These are phyloP conservation scores for Coniochaeta sp. DNA, from an alignment of 2,329 filamentous ascomycete species.

Conservation along the genomic window DNA sequence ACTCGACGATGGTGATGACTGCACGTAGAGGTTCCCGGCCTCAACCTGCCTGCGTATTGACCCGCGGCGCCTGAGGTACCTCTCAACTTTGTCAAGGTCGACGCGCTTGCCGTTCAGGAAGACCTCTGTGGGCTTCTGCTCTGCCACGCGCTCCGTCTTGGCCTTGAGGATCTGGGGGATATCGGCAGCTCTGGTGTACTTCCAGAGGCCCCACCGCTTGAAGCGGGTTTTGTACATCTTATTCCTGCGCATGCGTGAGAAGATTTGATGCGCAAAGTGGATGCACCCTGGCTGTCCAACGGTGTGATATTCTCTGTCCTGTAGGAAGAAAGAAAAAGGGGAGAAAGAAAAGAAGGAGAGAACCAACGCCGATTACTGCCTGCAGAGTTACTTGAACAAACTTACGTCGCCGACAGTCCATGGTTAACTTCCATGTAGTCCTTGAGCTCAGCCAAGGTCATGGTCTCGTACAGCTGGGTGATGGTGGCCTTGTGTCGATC, in stretches of 20 bases:
- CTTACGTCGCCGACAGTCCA: conserved; percentile 8
- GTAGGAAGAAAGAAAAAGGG: no score
- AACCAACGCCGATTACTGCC: background rate
- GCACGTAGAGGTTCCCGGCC: background rate
- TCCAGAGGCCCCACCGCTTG: conserved; percentile 9
- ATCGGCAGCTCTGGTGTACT: conserved; percentile 4
- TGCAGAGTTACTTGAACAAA: background rate
- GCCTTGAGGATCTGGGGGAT: conserved; percentile 3
- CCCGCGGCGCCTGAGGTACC: conserved; percentile 1
- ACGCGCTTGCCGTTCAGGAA: conserved; percentile 4
- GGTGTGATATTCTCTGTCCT: background rate
- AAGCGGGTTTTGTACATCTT: conserved; percentile 9
- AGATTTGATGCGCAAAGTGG: background rate
- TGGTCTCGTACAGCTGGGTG: conserved; percentile 6
- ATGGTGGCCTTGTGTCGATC: conserved; percentile 4
- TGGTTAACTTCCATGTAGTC: conserved; percentile 6
- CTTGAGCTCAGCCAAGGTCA: conserved; percentile 7
- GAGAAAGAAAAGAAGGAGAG: no score
- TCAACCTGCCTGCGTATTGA: background rate
- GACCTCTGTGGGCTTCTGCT: conserved; percentile 3
- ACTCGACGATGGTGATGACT: background rate
- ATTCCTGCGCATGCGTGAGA: background rate
- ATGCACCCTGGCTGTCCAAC: background rate
- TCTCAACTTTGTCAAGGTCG: conserved; percentile 2
- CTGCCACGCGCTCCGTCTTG: conserved; percentile 5